phyloP scores from a whole-genome alignment of 148 eudicot species.

The Cornus florida region DNA sequence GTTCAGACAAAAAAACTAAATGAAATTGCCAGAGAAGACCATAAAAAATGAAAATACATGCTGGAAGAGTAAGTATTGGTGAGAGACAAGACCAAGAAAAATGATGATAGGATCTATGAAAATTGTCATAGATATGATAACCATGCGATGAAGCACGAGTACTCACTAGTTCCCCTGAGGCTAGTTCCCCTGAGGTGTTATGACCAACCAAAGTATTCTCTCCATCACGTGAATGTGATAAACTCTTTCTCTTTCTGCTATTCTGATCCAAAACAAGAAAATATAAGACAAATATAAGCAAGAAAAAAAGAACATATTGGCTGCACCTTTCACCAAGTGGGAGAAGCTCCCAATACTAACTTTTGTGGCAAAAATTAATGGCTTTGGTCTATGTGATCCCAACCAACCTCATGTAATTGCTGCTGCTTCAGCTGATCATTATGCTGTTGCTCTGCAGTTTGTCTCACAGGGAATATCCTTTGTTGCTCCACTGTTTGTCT shows the following conservation, averaged over 20 bases:
- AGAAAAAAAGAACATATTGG: neutral
- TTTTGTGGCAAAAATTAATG: neutral
- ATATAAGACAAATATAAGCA: neutral
- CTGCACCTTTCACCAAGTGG: neutral
- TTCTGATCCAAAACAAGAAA: neutral
- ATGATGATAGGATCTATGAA: neutral
- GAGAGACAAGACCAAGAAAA: neutral
- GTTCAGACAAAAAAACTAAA: neutral
- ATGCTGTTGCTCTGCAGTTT: neutral
- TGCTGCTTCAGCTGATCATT: slow-evolving; percentile 2
- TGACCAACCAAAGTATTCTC: neutral
- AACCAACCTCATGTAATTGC: slow-evolving; percentile 1
- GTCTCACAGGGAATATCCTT: neutral
- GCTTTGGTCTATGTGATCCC: neutral
- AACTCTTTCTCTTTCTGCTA: slow-evolving; percentile 4
- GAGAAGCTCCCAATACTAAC: neutral
- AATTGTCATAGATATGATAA: neutral
- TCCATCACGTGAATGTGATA: neutral
- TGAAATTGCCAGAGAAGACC: neutral
- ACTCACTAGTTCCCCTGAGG: neutral
- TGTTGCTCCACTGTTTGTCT: neutral
- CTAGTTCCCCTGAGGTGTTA: neutral
- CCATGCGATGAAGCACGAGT: neutral
- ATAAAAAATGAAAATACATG: neutral
- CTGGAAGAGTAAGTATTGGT: neutral